phyloP scores from a whole-genome alignment of 495 filamentous ascomycete genomes.

The Daldinia decipiens region DNA sequence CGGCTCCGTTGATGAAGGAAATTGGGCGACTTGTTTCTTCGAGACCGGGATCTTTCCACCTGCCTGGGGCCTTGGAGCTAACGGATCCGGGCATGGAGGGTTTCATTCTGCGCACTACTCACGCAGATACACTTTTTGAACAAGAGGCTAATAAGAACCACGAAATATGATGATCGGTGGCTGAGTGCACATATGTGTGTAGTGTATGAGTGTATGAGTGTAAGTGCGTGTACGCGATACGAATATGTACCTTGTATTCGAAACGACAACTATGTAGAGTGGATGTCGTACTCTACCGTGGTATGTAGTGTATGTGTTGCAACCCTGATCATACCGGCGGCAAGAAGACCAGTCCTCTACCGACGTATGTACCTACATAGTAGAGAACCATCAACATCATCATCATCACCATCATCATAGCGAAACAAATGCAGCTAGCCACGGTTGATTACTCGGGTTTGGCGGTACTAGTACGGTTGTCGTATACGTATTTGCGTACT shows the following conservation, averaged over 20 bases:
- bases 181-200: conserved; percentile 26
- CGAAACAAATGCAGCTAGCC: conserved; percentile 35
- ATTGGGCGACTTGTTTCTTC: conserved; percentile 35
- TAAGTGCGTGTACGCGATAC: not conserved
- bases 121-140: conserved; percentile 33
- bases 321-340: conserved; percentile 31
- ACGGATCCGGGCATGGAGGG: conserved; percentile 44
- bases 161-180: conserved; percentile 40
- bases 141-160: conserved; percentile 42
- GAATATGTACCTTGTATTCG: conserved; percentile 7
- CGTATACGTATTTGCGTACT: not conserved
- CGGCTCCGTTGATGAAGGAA: conserved; percentile 40
- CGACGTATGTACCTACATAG: conserved; percentile 4
- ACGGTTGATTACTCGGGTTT: conserved; percentile 23
- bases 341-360: conserved; percentile 17
- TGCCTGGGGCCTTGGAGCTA: conserved; percentile 36
- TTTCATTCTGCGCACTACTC: conserved; percentile 43
- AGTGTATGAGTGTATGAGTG: not conserved
- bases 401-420: conserved; percentile 12
- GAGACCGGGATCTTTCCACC: conserved; percentile 39
- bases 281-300: conserved; percentile 17
- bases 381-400: not conserved
- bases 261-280: not conserved
- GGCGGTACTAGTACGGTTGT: conserved; percentile 8
- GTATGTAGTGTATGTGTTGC: conserved; percentile 25